phyloP scores from a whole-genome alignment of 2,329 filamentous ascomycete genomes.

The Fusarium chlamydosporum region DNA sequence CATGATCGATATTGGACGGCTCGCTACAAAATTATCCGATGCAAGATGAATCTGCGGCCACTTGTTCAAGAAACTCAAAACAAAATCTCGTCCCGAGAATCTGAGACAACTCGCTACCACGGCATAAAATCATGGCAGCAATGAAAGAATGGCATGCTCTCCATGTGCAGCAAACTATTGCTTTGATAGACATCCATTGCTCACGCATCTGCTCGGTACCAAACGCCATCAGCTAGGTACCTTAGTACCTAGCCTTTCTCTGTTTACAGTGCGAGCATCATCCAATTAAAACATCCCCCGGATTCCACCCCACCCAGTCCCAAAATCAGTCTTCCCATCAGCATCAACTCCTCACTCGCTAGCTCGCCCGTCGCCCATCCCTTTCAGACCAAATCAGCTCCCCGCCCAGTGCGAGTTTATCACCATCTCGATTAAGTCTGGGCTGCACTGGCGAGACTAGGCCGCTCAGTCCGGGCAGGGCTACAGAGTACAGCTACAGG shows the following conservation, averaged over 20 bases:
- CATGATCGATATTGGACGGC: slow-evolving; percentile 13
- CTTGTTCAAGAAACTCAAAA: slow-evolving; percentile 22
- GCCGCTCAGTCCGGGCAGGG: slow-evolving; percentile 17
- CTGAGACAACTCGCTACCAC: slow-evolving; percentile 35
- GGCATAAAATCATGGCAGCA: not conserved
- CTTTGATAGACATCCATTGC: slow-evolving; percentile 13
- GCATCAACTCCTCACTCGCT: slow-evolving; percentile 22
- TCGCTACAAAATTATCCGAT: slow-evolving; percentile 36
- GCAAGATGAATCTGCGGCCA: slow-evolving; percentile 33
- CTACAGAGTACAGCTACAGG: not conserved
- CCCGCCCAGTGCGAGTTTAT: slow-evolving; percentile 47
- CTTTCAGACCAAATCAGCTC: slow-evolving; percentile 36
- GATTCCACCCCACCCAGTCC: slow-evolving; percentile 38
- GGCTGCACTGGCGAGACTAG: slow-evolving; percentile 33
- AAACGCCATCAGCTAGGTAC: slow-evolving; percentile 28
- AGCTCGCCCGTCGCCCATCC: not conserved
- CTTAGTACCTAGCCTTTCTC: not conserved
- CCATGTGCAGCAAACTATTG: slow-evolving; percentile 39
- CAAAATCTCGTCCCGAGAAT: slow-evolving; percentile 14
- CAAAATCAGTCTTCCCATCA: slow-evolving; percentile 18
- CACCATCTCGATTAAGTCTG: slow-evolving; percentile 43
- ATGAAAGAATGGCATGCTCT: slow-evolving; percentile 18
- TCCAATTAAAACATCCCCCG: slow-evolving; percentile 2
- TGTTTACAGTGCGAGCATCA: not conserved
- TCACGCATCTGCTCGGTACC: slow-evolving; percentile 23